Conservation (phyloP, 192 early-diverging fungal genomes). For the Haplosporangium gracile region DNA sequence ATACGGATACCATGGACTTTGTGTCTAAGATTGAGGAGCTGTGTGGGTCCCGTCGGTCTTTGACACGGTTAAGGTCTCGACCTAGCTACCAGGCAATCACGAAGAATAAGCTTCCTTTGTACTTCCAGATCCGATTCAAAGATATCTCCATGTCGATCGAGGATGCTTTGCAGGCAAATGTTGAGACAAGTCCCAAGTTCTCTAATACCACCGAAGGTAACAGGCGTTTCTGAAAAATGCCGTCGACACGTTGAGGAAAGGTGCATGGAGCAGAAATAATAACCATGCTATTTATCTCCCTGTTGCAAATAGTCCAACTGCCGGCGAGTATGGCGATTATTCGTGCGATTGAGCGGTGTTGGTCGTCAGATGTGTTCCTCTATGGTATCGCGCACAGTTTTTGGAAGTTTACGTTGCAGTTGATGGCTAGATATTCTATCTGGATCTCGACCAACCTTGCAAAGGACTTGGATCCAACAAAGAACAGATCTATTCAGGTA, state of each 20-base stretch:
- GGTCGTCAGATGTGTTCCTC: slow-evolving; percentile 71
- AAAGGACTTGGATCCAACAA: slow-evolving; percentile 21
- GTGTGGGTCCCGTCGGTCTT: slow-evolving; percentile 56
- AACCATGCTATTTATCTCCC: slow-evolving; percentile 7
- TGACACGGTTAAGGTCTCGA: slow-evolving; percentile 64
- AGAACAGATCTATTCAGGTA: slow-evolving; percentile 26
- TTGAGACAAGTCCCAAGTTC: slow-evolving; percentile 4
- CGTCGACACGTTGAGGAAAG: too few species aligned
- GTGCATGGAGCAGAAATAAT: not conserved
- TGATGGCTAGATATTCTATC: slow-evolving; percentile 45
- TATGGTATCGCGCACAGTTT: slow-evolving; percentile 68
- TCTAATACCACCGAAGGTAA: slow-evolving; percentile 16
- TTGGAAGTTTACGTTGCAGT: slow-evolving; percentile 74
- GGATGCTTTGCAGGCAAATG: slow-evolving; percentile 39
- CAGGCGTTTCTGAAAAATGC: not conserved
- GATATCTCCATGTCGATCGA: slow-evolving; percentile 63
- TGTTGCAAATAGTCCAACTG: slow-evolving; percentile 30
- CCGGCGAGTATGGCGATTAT: slow-evolving; percentile 62
- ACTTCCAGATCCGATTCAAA: slow-evolving; percentile 71
- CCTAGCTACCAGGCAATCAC: slow-evolving; percentile 67
- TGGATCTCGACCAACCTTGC: slow-evolving; percentile 32
- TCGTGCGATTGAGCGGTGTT: slow-evolving; percentile 67
- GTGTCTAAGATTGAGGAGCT: slow-evolving; percentile 63
- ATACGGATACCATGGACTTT: slow-evolving; percentile 69
- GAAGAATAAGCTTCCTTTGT: slow-evolving; percentile 68